Evolutionary conservation across 495 filamentous ascomycete genomes (phyloP).

Genomic region (Hypoxylon fuscum): DNA sequence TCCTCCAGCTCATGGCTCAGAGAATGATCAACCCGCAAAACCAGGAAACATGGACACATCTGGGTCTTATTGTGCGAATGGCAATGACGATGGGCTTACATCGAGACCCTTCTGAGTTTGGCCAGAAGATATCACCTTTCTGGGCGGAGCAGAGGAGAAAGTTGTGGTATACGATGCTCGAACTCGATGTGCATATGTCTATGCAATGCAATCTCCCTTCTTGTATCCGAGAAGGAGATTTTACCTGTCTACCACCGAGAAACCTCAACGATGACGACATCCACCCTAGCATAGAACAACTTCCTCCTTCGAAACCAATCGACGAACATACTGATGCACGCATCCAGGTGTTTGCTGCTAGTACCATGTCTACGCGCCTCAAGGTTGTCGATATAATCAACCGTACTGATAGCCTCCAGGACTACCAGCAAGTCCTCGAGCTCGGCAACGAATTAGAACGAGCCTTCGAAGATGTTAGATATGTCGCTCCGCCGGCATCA

Average conservation of each 20-base stretch:
- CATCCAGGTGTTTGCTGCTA: slow-evolving; percentile 48
- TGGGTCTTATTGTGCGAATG: slow-evolving; percentile 52
- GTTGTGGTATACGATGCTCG: slow-evolving; percentile 51
- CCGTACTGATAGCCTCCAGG: slow-evolving; percentile 46
- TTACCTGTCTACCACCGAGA: slow-evolving; percentile 46
- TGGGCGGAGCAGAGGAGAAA: slow-evolving; percentile 47
- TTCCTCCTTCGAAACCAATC: slow-evolving; percentile 46
- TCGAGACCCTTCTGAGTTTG: slow-evolving; percentile 51
- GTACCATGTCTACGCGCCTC: slow-evolving; percentile 44
- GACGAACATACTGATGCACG: slow-evolving; percentile 47
- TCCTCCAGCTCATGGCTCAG: slow-evolving; percentile 49
- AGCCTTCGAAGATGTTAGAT: slow-evolving; percentile 49
- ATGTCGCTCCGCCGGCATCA: slow-evolving; percentile 40
- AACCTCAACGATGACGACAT: slow-evolving; percentile 49
- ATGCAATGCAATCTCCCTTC: slow-evolving; percentile 50
- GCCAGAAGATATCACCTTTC: slow-evolving; percentile 44
- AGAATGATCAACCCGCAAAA: slow-evolving; percentile 47
- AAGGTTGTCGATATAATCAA: slow-evolving; percentile 46
- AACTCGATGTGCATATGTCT: slow-evolving; percentile 51
- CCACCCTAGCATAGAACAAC: slow-evolving; percentile 37
- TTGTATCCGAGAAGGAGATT: slow-evolving; percentile 48
- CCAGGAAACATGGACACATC: slow-evolving; percentile 49
- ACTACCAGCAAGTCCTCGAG: slow-evolving; percentile 47
- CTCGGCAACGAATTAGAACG: slow-evolving; percentile 49
- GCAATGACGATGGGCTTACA: slow-evolving; percentile 56